A percentile compares a stretch with the other conserved stretches of the same genome.
These are phyloP conservation scores for Botrytis sinoallii DNA, from an alignment of 2,329 filamentous ascomycete genomes.

Conservation along the genomic window DNA sequence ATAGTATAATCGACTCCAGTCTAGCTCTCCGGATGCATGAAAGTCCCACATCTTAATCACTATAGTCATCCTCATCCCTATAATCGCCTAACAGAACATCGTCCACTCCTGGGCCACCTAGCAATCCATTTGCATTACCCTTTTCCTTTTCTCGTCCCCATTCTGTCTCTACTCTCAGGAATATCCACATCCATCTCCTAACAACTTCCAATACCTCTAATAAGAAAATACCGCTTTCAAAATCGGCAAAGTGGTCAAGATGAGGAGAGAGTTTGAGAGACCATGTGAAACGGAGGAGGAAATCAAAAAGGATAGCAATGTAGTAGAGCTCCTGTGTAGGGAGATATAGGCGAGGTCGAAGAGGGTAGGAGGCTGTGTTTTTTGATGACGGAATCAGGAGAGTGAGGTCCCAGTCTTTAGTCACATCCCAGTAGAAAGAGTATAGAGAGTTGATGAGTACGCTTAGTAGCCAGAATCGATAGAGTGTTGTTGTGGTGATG, in stretches of 20 bases:
- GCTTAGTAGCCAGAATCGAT: constrained; percentile 65
- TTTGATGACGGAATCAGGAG: constrained; percentile 57
- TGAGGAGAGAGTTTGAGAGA: constrained; percentile 80
- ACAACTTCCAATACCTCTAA: constrained; percentile 85
- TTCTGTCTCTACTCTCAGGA: constrained; percentile 92
- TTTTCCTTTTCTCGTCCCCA: constrained; percentile 59
- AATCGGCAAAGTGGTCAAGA: constrained; percentile 78
- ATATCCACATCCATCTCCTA: constrained; percentile 94
- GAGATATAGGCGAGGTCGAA: constrained; percentile 73
- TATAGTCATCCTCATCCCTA: constrained; percentile 61
- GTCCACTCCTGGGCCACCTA: constrained; percentile 57
- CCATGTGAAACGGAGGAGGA: constrained; percentile 86
- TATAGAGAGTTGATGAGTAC: constrained; percentile 83
- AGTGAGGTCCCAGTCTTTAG: constrained; percentile 94
- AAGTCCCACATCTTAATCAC: constrained; percentile 38
- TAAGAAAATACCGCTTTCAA: constrained; percentile 84
- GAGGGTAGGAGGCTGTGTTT: constrained; percentile 45
- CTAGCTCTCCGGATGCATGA: background rate
- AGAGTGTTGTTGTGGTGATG: constrained; percentile 44
- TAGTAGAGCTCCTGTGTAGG: constrained; percentile 76
- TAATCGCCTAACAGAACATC: constrained; percentile 76
- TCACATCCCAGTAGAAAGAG: constrained; percentile 98
- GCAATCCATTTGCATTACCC: constrained; percentile 33
- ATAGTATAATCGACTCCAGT: background rate
- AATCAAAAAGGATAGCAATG: constrained; percentile 70